Percentiles rank a stretch among this genome's conserved stretches.
phyloP scores from a whole-genome alignment of 2,329 filamentous ascomycete species.

The Aspergillus quadricinctus region DNA sequence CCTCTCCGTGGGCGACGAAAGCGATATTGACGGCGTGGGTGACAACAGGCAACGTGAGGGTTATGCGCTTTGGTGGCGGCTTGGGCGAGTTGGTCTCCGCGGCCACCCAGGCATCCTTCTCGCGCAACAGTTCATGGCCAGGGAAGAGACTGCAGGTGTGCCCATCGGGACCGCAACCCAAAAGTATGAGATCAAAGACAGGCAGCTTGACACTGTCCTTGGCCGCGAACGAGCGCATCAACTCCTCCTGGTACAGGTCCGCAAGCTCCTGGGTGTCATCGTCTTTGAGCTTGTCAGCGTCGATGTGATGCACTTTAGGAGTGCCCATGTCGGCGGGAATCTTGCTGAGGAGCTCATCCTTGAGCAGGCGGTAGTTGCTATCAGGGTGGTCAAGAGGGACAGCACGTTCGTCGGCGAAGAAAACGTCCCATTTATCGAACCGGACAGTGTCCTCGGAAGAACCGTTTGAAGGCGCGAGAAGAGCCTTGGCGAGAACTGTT shows the following conservation, averaged over 20 bases:
- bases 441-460: slow-evolving; percentile 59
- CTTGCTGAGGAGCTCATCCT: slow-evolving; percentile 83
- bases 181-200: slow-evolving; percentile 88
- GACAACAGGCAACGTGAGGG: slow-evolving; percentile 85
- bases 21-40: slow-evolving; percentile 80
- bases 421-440: slow-evolving; percentile 92
- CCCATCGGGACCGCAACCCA: slow-evolving; percentile 92
- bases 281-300: slow-evolving; percentile 62
- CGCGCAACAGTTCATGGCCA: slow-evolving; percentile 77
- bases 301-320: slow-evolving; percentile 76
- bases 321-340: slow-evolving; percentile 64
- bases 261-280: slow-evolving; percentile 87
- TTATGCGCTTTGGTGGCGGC: slow-evolving; percentile 85
- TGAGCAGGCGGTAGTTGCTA: slow-evolving; percentile 88
- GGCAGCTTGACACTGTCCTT: slow-evolving; percentile 92
- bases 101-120: slow-evolving; percentile 86
- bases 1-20: slow-evolving; percentile 84
- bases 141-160: slow-evolving; percentile 98
- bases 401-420: slow-evolving; percentile 95
- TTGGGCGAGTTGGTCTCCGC: slow-evolving; percentile 92
- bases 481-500: slow-evolving; percentile 76
- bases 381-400: slow-evolving; percentile 88
- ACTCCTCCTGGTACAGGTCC: slow-evolving; percentile 84
- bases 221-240: slow-evolving; percentile 81
- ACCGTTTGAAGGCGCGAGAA: slow-evolving; percentile 57